Base-by-base conservation (phyloP, 805 yeast genomes). In the Metschnikowia aberdeeniae region DNA sequence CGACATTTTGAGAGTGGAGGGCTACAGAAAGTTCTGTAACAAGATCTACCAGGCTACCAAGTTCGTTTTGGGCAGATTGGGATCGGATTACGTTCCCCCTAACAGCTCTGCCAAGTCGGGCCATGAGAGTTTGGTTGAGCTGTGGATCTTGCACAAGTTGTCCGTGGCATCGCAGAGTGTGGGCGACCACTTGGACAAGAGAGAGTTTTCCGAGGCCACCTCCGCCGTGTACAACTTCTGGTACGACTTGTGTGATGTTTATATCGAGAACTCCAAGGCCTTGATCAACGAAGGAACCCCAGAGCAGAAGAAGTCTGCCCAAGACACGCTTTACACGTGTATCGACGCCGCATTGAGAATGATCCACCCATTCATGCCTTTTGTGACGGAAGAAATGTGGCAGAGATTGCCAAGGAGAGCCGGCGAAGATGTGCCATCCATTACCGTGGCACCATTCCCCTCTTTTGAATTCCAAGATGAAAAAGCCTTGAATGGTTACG, bases 321-420 rank as follows among this genome's bases (percentile, higher is more conserved):
- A 84, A 72, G 95, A 92, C 66, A 93, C 98, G 20, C 76, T 93
- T 55, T 93, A 89, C 80, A 87, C 93, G 30, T 80, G 95, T 72
- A 76, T 92, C 56, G 98, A 93, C 61, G 86, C 86, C 55, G 97
- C 97, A 9, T 78, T 92, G 72, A 84, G 78, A 64, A 64, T 93
- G 72, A 93, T 92, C 57, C 98, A 92, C 64, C 99, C 99, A 65
- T 93, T 89, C 76, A 93, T 93, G 99, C 99, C 99, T 33, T 93
- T 81, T 64, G 75, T 93, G 55, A 84, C 98, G 39, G 99, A 93
- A 70, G 99, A 93, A 76, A 81, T 93, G 87, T 93, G 97, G 97
- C 99, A 93, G 75, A 87, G 98, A 70, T 74, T 93, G 61, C 98
- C 98, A 58, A 84, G 86, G 61, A 82, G 97, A 63, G 77, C 80